Evolutionary conservation across 306 rosid genomes (phyloP), one percentile per base, ranked within the genome.

Genomic region (Casuarina equisetifolia): DNA sequence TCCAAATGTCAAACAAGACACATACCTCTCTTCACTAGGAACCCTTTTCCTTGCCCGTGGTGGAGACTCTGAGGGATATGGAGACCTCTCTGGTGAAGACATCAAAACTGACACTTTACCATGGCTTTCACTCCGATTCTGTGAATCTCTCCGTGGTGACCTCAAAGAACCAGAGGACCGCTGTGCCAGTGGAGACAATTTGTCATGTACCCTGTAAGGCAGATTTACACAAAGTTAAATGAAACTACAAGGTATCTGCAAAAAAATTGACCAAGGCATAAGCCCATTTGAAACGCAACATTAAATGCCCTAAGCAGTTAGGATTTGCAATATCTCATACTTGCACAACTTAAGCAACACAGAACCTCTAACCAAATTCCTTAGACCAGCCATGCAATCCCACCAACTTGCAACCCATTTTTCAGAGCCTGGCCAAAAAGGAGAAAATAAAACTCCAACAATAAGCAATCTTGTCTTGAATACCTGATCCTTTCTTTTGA

Each of bases 401-500:
- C 69, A 73, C 39, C 50, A 62, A 35, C 42, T 45, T 32, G 54
- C 20, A 54, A 38, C 44, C 43, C 4, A 35, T 39, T 10, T 25
- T 19, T 58, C 7, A 42, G 49, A 50, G 36, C 45, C 80, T 40
- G 17, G 46, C 39, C 49, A 50, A 68, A 0, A 57, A 58, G 32
- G 32, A 25, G 32, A 25, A 25, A 25, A 25, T 40, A 40, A 32
- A 61, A 4, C 2, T 49, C 38, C 8, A 16, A 62, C 35, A 38
- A 13, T 45, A 72, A 52, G 49, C 45, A 66, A 80, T 4, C 35
- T 38, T 25, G 46, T 78, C 35, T 11, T 2, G 13, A 39, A 71
- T 83, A 94, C 96, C 97, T 94, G 81, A 58, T 81, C 80, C 79
- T 86, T 58, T 72, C 91, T 71, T 73, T 53, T 15, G 89, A 85